Base-by-base conservation (phyloP, 2,329 filamentous ascomycete species). In the Xylaria sp. region DNA sequence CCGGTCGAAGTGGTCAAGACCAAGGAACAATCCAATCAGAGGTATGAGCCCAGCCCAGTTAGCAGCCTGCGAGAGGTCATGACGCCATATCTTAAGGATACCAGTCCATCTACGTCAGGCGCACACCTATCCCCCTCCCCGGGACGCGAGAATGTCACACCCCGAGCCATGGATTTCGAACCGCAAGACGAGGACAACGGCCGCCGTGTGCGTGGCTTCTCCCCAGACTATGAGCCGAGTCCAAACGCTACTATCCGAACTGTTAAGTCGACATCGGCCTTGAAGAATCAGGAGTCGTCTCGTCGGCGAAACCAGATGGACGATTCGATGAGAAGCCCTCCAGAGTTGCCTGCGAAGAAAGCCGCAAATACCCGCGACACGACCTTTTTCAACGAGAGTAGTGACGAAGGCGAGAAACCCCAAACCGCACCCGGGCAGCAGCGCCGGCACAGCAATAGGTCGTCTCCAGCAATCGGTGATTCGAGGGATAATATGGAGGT, bases 31-130 rank as follows among this genome's bases (percentile, higher is more conserved):
- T 64, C 67, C 13, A 53, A 69, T 20, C 64, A 67, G 3, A 70
- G 72, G 46, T 67, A 73, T 8, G 73, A 78, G 58, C 76, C 76
- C 37, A 91, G 85, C 65, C 86, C 90, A 16, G 84, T 88, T 37
- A 94, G 89, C 69, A 96, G 91, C 72, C 76, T 96, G 62, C 85
- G 90, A 55, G 84, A 90, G 72, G 89, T 90, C 48, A 96, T 96
- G 91, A 89, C 88, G 72, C 91, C 90, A 6, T 97, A 91, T 69
- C 75, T 96, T 18, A 66, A 63, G 54, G 57, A 49, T 19, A 59
- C 54, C 42, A 54, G 53, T 17, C 46, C 62, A 22, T 37, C 52
- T 37, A 48, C 58, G 7, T 62, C 61, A 8, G 50, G 48, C 17
- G 60, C 56, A 2, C 51, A 59, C 16, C 43, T 61, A 18, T 52